These are phyloP conservation scores for Afroboletus lepidellus DNA, from an alignment of 1,284 basidiomycete species.

Conservation along the genomic window DNA sequence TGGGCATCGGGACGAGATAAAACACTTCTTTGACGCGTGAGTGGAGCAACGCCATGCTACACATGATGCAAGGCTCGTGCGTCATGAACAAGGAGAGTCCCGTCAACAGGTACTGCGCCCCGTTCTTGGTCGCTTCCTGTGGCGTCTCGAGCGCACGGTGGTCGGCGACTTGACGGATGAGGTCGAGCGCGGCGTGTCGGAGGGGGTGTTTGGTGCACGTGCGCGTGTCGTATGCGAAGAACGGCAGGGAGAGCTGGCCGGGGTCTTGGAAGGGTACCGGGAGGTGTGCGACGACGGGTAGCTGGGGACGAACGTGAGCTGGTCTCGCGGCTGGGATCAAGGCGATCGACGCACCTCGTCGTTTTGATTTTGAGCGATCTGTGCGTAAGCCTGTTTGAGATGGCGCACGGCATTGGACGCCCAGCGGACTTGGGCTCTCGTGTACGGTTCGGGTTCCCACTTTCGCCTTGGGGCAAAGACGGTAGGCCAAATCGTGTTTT, in stretches of 20 bases:
- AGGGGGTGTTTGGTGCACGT: slow-evolving; percentile 69
- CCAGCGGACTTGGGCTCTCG: slow-evolving; percentile 64
- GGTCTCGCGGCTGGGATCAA: too few species aligned
- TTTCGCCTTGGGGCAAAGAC: slow-evolving; percentile 72
- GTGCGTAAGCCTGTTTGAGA: slow-evolving; percentile 51
- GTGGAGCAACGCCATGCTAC: slow-evolving; percentile 90
- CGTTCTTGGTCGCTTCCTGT: slow-evolving; percentile 43
- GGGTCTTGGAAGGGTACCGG: slow-evolving; percentile 55
- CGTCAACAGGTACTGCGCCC: slow-evolving; percentile 83
- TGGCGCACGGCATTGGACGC: slow-evolving; percentile 66
- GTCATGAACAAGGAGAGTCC: slow-evolving; percentile 80
- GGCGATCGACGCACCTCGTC: slow-evolving; percentile 53
- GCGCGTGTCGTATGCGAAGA: slow-evolving; percentile 72
- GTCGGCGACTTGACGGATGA: slow-evolving; percentile 67
- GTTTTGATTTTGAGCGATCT: slow-evolving; percentile 33
- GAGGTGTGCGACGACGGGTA: slow-evolving; percentile 77
- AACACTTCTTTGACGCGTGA: slow-evolving; percentile 84
- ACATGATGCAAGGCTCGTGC: slow-evolving; percentile 96
- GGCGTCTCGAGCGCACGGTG: slow-evolving; percentile 38
- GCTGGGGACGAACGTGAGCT: slow-evolving; percentile 37
- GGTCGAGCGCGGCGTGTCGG: slow-evolving; percentile 78
- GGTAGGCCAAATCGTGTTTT: slow-evolving; percentile 81
- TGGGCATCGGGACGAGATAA: slow-evolving; percentile 68
- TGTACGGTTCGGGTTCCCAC: slow-evolving; percentile 68
- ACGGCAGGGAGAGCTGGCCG: slow-evolving; percentile 37